Percentiles rank a stretch among this genome's conserved stretches.
phyloP scores from a whole-genome alignment of 345 rosid genomes.

The Moricandia moricandioides region DNA sequence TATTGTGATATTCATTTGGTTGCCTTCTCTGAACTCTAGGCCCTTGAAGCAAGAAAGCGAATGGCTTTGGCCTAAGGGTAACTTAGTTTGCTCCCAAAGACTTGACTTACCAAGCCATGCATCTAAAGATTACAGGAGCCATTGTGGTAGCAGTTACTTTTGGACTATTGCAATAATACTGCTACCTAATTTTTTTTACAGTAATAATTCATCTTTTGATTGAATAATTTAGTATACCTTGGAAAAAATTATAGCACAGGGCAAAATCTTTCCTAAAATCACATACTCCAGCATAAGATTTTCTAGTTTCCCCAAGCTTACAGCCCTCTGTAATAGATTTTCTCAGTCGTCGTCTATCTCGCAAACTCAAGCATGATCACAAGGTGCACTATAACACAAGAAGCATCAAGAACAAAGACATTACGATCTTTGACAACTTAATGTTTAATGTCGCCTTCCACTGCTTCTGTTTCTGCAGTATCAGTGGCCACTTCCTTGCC shows the following conservation, averaged over 20 bases:
- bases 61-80: constrained; percentile 12
- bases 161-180: too few species aligned
- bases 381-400: neutral
- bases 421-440: constrained; percentile 14
- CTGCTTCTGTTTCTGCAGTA: constrained; percentile 35
- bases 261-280: constrained; percentile 11
- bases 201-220: too few species aligned
- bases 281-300: neutral
- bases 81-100: neutral
- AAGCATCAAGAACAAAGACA: constrained; percentile 14
- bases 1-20: neutral
- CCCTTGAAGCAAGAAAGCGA: constrained; percentile 24
- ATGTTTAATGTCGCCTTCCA: constrained; percentile 21
- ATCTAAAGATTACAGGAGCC: too few species aligned
- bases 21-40: constrained; percentile 16
- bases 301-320: neutral
- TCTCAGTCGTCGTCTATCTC: constrained; percentile 1
- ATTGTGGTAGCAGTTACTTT: too few species aligned
- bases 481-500: constrained; percentile 41
- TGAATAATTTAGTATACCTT: neutral
- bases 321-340: neutral
- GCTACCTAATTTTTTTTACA: too few species aligned
- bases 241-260: neutral
- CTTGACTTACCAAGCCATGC: too few species aligned
- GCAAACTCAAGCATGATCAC: neutral